Evolutionary conservation across 2,329 filamentous ascomycete species (phyloP), one percentile per base, ranked within the genome.

Genomic region (Neoascochyta sp.): DNA sequence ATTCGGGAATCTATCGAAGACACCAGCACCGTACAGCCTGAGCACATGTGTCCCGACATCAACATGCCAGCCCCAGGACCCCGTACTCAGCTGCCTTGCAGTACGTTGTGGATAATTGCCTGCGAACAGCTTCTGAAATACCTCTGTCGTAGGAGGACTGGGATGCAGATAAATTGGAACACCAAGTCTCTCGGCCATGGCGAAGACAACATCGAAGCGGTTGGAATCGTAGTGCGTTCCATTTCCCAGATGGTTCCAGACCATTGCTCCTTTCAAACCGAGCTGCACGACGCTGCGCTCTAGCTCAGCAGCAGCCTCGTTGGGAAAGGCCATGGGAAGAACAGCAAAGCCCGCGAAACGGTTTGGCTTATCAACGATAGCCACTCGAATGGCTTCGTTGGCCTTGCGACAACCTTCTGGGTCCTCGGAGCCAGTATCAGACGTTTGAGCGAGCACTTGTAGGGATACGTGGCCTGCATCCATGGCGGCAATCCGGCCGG

Each of bases 31-130:
- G 1, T 71, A 63, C 61, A 73, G 66, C 0, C 69, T 68, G 3
- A 81, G 62, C 0, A 72, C 58, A 50, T 81, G 78, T 0, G 80
- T 67, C 36, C 66, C 72, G 32, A 81, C 75, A 5, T 71, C 76
- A 1, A 78, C 34, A 11, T 77, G 74, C 74, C 73, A 78, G 7
- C 71, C 73, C 58, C 65, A 73, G 0, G 64, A 69, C 22, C 55
- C 65, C 9, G 62, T 58, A 7, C 62, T 63, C 12, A 34, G 20
- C 7, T 55, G 48, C 5, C 44, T 41, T 10, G 40, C 47, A 0
- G 54, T 52, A 3, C 45, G 46, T 1, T 37, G 47, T 4, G 52
- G 44, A 38, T 65, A 68, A 33, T 66, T 63, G 4, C 65, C 65
- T 13, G 28, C 19, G 66, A 71, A 80, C 7, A 78, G 66, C 46